Conservation (phyloP, 1,284 basidiomycete genomes). For the Volvariella surrecta region DNA sequence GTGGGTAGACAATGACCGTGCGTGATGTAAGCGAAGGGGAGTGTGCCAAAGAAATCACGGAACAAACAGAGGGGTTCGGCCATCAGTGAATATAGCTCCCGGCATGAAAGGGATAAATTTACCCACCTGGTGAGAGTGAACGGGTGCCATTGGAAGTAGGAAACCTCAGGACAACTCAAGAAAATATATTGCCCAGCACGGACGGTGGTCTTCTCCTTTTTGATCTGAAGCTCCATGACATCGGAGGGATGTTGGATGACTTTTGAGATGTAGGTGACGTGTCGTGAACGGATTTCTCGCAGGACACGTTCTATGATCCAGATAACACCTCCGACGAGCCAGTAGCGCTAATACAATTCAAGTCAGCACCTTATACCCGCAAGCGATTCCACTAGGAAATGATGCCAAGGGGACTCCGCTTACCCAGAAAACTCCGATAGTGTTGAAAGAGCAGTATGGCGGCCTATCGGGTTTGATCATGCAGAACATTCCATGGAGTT, state of each 20-base stretch:
- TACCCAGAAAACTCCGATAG: conserved; percentile 91
- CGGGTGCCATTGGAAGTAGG: conserved; percentile 92
- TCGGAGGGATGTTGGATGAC: conserved; percentile 89
- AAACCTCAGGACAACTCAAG: conserved; percentile 77
- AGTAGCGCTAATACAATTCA: conserved; percentile 56
- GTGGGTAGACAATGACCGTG: too few relatives aligned
- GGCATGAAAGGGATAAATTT: neutral
- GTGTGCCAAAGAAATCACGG: too few relatives aligned
- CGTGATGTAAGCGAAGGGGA: too few relatives aligned
- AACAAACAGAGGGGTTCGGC: too few relatives aligned
- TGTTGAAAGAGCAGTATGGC: conserved; percentile 76
- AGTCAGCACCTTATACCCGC: neutral
- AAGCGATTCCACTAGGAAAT: conserved; percentile 11
- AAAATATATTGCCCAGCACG: conserved; percentile 88
- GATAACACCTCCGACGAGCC: conserved; percentile 80
- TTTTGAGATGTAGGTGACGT: conserved; percentile 84
- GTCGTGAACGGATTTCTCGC: conserved; percentile 80
- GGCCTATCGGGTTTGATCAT: conserved; percentile 87
- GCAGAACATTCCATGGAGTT: conserved; percentile 91
- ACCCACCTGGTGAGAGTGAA: conserved; percentile 78
- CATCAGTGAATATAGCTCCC: neutral
- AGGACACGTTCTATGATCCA: conserved; percentile 82
- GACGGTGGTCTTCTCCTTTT: conserved; percentile 79
- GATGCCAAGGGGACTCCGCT: conserved; percentile 12
- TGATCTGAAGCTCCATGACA: conserved; percentile 89